phyloP scores from a whole-genome alignment of 1,139 yeast species.

The Kurtzmaniella quercitrusa region DNA sequence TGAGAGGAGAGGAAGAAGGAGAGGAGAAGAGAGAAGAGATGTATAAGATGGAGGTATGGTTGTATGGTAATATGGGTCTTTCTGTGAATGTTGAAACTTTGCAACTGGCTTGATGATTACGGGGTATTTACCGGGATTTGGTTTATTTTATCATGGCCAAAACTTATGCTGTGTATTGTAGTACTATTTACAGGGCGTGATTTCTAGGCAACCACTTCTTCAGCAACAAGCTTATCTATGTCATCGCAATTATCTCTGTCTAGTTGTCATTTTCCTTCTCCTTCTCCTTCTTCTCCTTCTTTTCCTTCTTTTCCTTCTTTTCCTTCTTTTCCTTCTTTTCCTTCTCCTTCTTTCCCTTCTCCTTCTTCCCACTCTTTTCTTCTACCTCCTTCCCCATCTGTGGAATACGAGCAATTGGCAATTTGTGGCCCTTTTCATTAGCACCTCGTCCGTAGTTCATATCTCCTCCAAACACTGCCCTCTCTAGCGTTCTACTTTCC shows the following conservation, averaged over 20 bases:
- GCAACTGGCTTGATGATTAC: too few relatives aligned
- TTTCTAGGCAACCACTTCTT: too few relatives aligned
- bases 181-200: background rate
- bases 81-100: too few relatives aligned
- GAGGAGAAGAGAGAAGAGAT: too few relatives aligned
- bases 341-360: background rate
- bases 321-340: background rate
- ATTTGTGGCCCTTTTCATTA: conserved; percentile 14
- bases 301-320: background rate
- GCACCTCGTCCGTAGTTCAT: conserved; percentile 11
- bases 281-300: background rate
- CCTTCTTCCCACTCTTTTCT: background rate
- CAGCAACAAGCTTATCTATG: too few relatives aligned
- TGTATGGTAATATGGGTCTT: too few relatives aligned
- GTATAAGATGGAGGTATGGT: too few relatives aligned
- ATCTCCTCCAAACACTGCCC: conserved; percentile 45
- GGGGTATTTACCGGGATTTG: too few relatives aligned
- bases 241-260: too few relatives aligned
- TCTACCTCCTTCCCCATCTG: conserved; percentile 11
- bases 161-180: background rate
- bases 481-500: conserved; percentile 33
- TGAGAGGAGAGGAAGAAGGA: too few relatives aligned
- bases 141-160: too few relatives aligned
- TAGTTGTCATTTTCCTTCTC: too few relatives aligned
- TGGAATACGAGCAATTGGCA: conserved; percentile 25